Conservation (phyloP, 768 basidiomycete genomes). For the Leccinum arenicola region DNA sequence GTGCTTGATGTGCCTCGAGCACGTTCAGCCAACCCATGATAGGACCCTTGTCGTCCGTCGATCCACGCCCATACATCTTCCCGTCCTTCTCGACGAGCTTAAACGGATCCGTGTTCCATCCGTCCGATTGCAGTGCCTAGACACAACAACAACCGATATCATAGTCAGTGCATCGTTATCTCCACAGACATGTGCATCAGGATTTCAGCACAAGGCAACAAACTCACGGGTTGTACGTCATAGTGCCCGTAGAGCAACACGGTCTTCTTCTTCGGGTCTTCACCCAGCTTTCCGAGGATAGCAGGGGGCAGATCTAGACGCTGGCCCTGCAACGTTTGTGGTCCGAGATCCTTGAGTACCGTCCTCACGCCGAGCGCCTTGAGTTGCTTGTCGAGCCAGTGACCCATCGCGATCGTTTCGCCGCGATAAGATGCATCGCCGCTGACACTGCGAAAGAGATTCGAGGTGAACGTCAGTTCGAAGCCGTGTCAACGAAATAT, state of each 20-base stretch:
- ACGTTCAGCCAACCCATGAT: slow-evolving; percentile 89
- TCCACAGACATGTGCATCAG: neutral
- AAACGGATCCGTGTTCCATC: slow-evolving; percentile 90
- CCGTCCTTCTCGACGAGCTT: slow-evolving; percentile 53
- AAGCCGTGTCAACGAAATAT: slow-evolving; percentile 1
- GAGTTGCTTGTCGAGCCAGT: slow-evolving; percentile 76
- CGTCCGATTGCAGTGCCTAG: slow-evolving; percentile 56
- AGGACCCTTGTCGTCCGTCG: slow-evolving; percentile 93
- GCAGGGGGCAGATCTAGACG: slow-evolving; percentile 76
- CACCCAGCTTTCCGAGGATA: slow-evolving; percentile 77
- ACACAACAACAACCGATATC: neutral
- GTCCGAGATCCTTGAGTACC: slow-evolving; percentile 71
- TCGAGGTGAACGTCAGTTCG: neutral
- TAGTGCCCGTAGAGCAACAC: slow-evolving; percentile 93
- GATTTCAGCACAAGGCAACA: too few species aligned
- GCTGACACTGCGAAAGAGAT: slow-evolving; percentile 47
- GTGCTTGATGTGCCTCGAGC: slow-evolving; percentile 75
- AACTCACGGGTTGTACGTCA: slow-evolving; percentile 82
- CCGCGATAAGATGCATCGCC: slow-evolving; percentile 67
- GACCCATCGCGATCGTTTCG: slow-evolving; percentile 83
- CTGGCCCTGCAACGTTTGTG: slow-evolving; percentile 69
- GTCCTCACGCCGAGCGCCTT: slow-evolving; percentile 77
- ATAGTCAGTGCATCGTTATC: neutral
- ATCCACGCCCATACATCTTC: slow-evolving; percentile 80
- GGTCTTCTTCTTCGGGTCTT: slow-evolving; percentile 89